Conservation (phyloP, 2,329 filamentous ascomycete genomes). For the Neopestalotiopsis rosae region DNA sequence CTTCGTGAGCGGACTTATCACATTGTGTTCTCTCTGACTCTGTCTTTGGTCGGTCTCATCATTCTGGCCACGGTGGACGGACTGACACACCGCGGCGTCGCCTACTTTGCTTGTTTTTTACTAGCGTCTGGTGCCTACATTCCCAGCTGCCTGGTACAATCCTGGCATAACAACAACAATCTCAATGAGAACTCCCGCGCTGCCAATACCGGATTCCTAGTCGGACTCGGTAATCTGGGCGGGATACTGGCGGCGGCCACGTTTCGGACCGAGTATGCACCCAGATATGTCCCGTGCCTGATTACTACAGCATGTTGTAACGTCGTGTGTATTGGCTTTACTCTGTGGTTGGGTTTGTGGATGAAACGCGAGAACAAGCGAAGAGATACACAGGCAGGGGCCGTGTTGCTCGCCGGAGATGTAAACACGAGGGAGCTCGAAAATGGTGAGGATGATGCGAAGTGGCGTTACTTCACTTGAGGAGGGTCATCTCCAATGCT, state of each 20-base stretch:
- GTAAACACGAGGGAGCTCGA: slow-evolving; percentile 13
- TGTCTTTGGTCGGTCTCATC: slow-evolving; percentile 49
- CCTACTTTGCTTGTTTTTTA: slow-evolving; percentile 57
- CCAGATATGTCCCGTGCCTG: slow-evolving; percentile 52
- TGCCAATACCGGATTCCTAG: slow-evolving; percentile 51
- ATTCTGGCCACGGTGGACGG: slow-evolving; percentile 50
- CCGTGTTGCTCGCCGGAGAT: slow-evolving; percentile 2
- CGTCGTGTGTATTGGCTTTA: slow-evolving; percentile 44
- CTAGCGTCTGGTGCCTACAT: slow-evolving; percentile 51
- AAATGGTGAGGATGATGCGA: slow-evolving; percentile 4
- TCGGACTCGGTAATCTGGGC: slow-evolving; percentile 49
- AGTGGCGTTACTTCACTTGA: slow-evolving; percentile 17
- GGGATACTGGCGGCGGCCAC: slow-evolving; percentile 43
- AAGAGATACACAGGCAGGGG: slow-evolving; percentile 40
- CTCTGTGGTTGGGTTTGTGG: slow-evolving; percentile 45
- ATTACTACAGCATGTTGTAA: slow-evolving; percentile 46
- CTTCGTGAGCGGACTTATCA: slow-evolving; percentile 52
- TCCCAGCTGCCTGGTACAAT: slow-evolving; percentile 51
- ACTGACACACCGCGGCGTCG: slow-evolving; percentile 44
- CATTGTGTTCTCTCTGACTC: slow-evolving; percentile 39
- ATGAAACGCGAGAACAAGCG: slow-evolving; percentile 50
- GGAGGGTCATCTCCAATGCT: background rate
- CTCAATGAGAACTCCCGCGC: slow-evolving; percentile 54
- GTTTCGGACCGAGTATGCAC: slow-evolving; percentile 53
- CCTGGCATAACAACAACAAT: slow-evolving; percentile 60